These are phyloP conservation scores for Plasmodium vinckei DNA, from an alignment of 169 alveolate genomes.

Conservation along the genomic window DNA sequence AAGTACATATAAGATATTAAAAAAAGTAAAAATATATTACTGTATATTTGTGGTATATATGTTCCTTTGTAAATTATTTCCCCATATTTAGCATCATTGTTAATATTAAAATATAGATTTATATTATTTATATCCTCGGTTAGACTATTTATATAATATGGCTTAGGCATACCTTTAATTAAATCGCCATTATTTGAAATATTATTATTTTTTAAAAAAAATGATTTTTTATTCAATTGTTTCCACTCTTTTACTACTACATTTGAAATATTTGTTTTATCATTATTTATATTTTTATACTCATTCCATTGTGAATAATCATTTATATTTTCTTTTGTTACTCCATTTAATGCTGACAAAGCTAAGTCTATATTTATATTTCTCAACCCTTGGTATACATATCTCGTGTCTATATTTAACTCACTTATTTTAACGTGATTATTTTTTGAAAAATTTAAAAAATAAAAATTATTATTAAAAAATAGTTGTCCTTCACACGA, in stretches of 20 bases:
- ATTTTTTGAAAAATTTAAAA: conserved; percentile 15
- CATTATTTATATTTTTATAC: background rate
- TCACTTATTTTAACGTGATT: conserved; percentile 40
- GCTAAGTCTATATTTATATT: conserved; percentile 53
- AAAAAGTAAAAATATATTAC: conserved; percentile 28
- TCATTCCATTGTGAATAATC: background rate
- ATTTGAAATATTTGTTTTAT: background rate
- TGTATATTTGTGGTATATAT: conserved; percentile 46
- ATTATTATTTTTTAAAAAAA: background rate
- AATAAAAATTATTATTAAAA: conserved; percentile 24
- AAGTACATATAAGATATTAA: conserved; percentile 37
- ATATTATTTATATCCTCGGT: conserved; percentile 13
- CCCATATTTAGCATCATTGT: background rate
- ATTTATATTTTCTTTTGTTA: conserved; percentile 1
- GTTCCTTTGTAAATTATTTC: conserved; percentile 45
- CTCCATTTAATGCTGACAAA: conserved; percentile 64
- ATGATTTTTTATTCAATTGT: conserved; percentile 14
- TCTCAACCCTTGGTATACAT: conserved; percentile 16
- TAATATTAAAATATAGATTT: conserved; percentile 22
- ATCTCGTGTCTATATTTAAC: conserved; percentile 20
- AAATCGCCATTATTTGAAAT: conserved; percentile 5
- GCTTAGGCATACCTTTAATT: conserved; percentile 59
- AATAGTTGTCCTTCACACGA: conserved; percentile 14
- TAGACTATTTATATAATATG: conserved; percentile 29
- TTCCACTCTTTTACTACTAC: conserved; percentile 30